These are phyloP conservation scores for Bipolaris cookei DNA, from an alignment of 2,329 filamentous ascomycete genomes.

Conservation along the genomic window DNA sequence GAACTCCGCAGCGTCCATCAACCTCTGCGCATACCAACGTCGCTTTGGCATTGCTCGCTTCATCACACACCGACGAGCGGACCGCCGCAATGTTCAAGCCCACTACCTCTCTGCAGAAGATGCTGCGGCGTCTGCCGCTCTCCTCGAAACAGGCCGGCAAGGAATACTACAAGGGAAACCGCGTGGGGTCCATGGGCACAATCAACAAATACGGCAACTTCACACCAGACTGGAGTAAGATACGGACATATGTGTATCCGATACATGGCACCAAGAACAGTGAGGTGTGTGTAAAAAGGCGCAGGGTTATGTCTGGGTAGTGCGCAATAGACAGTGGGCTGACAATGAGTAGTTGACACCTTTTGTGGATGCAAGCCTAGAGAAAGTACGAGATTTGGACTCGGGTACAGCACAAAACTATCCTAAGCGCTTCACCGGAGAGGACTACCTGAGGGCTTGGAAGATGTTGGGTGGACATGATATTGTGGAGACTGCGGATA, in stretches of 20 bases:
- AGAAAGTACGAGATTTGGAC: constrained; percentile 39
- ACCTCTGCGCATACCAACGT: constrained; percentile 3
- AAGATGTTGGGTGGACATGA: constrained; percentile 43
- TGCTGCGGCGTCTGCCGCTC: constrained; percentile 76
- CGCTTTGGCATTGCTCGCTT: constrained; percentile 6
- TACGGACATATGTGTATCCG: constrained; percentile 88
- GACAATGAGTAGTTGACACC: constrained; percentile 70
- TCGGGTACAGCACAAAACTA: constrained; percentile 23
- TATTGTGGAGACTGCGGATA: constrained; percentile 19
- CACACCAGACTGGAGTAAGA: constrained; percentile 81
- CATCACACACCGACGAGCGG: not conserved
- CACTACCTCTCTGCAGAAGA: constrained; percentile 69
- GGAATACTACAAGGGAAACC: constrained; percentile 96
- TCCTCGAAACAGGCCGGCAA: constrained; percentile 93
- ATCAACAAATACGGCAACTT: constrained; percentile 87
- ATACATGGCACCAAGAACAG: constrained; percentile 64
- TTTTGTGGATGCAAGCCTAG: constrained; percentile 71
- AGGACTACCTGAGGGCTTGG: constrained; percentile 45
- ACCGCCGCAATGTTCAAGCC: constrained; percentile 64
- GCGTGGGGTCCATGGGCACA: constrained; percentile 83
- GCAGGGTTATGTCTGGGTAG: not conserved
- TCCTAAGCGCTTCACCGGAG: constrained; percentile 38
- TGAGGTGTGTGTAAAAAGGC: constrained; percentile 24
- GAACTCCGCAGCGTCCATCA: constrained; percentile 25
- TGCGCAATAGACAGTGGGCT: not conserved